Conservation (phyloP, 139 green algal species). For the Coelastrella sp. region DNA sequence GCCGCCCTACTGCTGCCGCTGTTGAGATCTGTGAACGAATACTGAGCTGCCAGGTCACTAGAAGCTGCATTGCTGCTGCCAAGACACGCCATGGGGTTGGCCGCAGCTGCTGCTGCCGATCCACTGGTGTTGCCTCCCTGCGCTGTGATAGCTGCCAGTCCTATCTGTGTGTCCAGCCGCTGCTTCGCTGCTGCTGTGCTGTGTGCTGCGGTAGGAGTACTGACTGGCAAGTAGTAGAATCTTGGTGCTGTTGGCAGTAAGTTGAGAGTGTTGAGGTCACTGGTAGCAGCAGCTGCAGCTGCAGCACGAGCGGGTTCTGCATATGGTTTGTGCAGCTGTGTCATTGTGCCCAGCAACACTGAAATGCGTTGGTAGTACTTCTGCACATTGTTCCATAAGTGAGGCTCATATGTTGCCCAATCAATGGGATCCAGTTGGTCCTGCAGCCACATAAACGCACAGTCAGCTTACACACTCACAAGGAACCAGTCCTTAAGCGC, state of each 20-base stretch:
- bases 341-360: conserved; percentile 83
- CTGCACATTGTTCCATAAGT: conserved; percentile 86
- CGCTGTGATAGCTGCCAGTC: background rate
- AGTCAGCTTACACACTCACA: no score
- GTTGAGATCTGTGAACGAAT: conserved; percentile 20
- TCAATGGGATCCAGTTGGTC: conserved; percentile 96
- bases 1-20: conserved; percentile 15
- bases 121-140: background rate
- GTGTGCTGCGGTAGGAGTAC: conserved; percentile 51
- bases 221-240: conserved; percentile 93
- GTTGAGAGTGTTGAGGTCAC: conserved; percentile 83
- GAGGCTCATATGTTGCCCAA: conserved; percentile 97
- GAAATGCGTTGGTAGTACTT: conserved; percentile 71
- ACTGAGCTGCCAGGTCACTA: conserved; percentile 43
- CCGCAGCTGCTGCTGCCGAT: background rate
- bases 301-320: conserved; percentile 42
- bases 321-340: conserved; percentile 62
- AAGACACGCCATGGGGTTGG: background rate
- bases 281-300: background rate
- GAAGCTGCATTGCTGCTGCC: background rate
- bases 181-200: background rate
- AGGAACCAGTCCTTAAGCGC: no score
- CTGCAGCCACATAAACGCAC: no score
- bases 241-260: conserved; percentile 74
- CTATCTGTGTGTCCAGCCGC: background rate